Conservation (phyloP, 257 asterid genomes). For the Rubia yunnanensis region DNA sequence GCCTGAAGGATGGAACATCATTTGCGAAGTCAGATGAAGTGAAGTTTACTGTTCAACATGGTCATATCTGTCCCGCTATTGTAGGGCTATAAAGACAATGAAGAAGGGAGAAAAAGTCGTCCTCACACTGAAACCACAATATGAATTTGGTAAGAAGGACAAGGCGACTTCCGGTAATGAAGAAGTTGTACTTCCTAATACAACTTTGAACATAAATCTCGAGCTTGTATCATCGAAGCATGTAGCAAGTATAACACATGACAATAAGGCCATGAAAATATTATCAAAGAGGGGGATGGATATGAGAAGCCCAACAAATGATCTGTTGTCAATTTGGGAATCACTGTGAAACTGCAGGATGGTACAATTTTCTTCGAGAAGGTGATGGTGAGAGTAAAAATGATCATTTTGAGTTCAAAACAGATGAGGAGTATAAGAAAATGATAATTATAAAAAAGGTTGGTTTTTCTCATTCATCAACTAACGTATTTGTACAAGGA, state of each 20-base stretch:
- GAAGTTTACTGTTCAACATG: conserved; percentile 50
- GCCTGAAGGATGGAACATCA: conserved; percentile 43
- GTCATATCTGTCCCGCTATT: conserved; percentile 52
- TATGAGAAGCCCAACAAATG: conserved; percentile 48
- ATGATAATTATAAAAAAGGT: no score
- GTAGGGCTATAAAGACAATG: conserved; percentile 56
- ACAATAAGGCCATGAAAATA: conserved; percentile 39
- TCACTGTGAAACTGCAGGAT: conserved; percentile 43
- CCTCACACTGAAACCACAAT: conserved; percentile 48
- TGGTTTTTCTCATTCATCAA: no score
- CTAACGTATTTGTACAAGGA: no score
- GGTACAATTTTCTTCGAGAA: conserved; percentile 39
- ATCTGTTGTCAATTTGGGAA: conserved; percentile 37
- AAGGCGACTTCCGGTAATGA: conserved; percentile 33
- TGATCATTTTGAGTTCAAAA: conserved; percentile 40
- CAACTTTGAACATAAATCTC: conserved; percentile 27
- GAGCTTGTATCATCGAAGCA: conserved; percentile 48
- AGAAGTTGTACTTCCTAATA: conserved; percentile 45
- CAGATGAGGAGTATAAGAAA: conserved; percentile 49
- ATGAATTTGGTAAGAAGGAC: conserved; percentile 55
- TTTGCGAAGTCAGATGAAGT: conserved; percentile 45
- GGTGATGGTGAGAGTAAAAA: conserved; percentile 27
- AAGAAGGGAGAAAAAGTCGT: conserved; percentile 52
- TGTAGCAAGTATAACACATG: conserved; percentile 39
- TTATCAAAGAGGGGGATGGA: conserved; percentile 48